These are phyloP conservation scores for Arxiozyma bovina DNA, from an alignment of 1,139 yeast species.

Conservation along the genomic window DNA sequence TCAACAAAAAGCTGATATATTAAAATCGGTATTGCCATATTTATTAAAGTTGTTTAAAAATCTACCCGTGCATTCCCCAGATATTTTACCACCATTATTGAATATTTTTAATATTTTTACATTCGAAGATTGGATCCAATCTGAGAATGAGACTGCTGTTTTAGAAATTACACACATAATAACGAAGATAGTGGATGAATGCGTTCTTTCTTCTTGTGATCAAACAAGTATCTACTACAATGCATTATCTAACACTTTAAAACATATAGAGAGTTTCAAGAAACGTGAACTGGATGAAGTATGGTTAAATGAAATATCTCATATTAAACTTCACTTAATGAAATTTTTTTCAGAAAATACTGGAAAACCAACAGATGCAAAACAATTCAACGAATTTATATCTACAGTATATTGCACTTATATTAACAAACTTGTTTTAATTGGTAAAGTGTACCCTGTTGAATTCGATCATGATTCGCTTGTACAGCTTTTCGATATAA, in stretches of 20 bases:
- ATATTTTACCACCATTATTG: slow-evolving; percentile 19
- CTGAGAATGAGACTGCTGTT: slow-evolving; percentile 20
- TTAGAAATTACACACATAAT: slow-evolving; percentile 16
- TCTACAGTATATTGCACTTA: slow-evolving; percentile 17
- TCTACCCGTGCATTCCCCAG: slow-evolving; percentile 21
- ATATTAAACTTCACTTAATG: slow-evolving; percentile 19
- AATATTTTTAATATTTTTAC: slow-evolving; percentile 22
- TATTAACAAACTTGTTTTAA: slow-evolving; percentile 23
- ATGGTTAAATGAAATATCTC: slow-evolving; percentile 20
- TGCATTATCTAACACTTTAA: slow-evolving; percentile 16
- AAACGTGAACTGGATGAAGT: slow-evolving; percentile 19
- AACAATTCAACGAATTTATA: slow-evolving; percentile 11
- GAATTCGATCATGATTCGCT: slow-evolving; percentile 20
- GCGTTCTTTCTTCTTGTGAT: slow-evolving; percentile 10
- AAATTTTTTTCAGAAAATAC: slow-evolving; percentile 20
- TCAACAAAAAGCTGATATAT: slow-evolving; percentile 16
- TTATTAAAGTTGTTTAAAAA: slow-evolving; percentile 18
- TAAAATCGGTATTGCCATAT: slow-evolving; percentile 20
- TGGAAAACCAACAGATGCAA: slow-evolving; percentile 4
- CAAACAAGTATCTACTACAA: slow-evolving; percentile 12
- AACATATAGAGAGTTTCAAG: slow-evolving; percentile 17
- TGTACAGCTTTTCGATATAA: slow-evolving; percentile 13
- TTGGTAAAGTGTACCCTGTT: slow-evolving; percentile 24
- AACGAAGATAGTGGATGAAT: slow-evolving; percentile 18
- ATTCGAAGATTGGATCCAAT: slow-evolving; percentile 28